Conservation (phyloP, 345 rosid genomes). For the Raphanus raphanistrum region DNA sequence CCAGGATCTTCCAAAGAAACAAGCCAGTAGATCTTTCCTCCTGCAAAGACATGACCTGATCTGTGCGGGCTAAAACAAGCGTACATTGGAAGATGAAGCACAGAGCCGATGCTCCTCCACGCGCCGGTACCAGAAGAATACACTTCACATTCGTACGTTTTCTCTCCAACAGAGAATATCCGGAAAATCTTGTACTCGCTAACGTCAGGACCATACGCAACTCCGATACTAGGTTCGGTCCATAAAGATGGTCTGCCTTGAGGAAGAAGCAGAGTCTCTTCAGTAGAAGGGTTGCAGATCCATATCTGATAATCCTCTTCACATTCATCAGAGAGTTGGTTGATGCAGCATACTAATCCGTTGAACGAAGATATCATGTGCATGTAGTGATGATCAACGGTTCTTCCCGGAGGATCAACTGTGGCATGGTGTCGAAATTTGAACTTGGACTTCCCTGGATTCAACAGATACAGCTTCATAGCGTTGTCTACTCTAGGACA, state of each 20-base stretch:
- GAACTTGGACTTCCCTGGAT: background rate
- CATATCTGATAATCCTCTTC: background rate
- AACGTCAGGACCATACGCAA: constrained; percentile 31
- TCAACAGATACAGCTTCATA: background rate
- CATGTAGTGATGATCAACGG: background rate
- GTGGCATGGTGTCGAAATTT: background rate
- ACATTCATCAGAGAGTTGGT: background rate
- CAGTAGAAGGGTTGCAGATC: background rate
- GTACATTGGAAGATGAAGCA: constrained; percentile 32
- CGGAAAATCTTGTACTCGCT: constrained; percentile 41
- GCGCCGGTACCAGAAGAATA: constrained; percentile 27
- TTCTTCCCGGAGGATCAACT: background rate
- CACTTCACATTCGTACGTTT: constrained; percentile 36
- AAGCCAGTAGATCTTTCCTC: constrained; percentile 41
- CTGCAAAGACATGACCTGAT: constrained; percentile 24
- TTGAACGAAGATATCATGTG: constrained; percentile 12
- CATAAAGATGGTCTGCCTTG: constrained; percentile 4
- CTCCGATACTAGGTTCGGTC: constrained; percentile 36
- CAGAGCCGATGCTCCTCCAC: constrained; percentile 39
- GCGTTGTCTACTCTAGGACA: background rate
- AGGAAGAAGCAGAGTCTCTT: constrained; percentile 3
- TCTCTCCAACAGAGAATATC: constrained; percentile 17
- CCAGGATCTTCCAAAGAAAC: constrained; percentile 13
- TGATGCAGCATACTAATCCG: constrained; percentile 11
- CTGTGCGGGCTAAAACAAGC: background rate